These are phyloP conservation scores for Solanum virginianum DNA, from an alignment of 257 asterid genomes.

Conservation along the genomic window DNA sequence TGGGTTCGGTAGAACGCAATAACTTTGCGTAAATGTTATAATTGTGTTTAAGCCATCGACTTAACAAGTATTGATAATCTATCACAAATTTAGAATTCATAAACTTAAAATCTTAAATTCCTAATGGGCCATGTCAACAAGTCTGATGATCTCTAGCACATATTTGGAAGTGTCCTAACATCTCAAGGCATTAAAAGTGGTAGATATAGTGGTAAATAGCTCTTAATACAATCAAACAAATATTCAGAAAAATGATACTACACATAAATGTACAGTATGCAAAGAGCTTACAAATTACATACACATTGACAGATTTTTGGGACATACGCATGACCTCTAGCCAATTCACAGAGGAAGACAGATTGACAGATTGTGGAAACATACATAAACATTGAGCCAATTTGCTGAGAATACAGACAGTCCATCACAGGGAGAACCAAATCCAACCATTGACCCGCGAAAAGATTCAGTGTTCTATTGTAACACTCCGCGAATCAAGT, in stretches of 20 bases:
- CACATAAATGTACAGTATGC: neutral
- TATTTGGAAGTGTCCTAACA: neutral
- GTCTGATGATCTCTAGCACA: neutral
- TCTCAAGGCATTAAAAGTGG: neutral
- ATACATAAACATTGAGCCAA: neutral
- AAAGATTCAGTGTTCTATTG: neutral
- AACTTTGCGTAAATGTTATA: neutral
- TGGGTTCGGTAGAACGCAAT: neutral
- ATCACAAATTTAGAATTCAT: fast-evolving
- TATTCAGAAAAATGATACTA: neutral
- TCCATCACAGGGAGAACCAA: neutral
- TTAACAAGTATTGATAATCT: neutral
- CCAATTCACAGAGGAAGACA: neutral
- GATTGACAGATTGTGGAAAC: neutral
- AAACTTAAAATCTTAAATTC: neutral
- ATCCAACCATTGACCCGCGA: neutral
- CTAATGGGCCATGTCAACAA: neutral
- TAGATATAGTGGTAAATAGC: neutral
- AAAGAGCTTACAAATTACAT: neutral
- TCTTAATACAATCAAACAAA: neutral
- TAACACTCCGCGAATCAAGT: neutral
- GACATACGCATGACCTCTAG: neutral
- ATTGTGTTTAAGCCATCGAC: neutral
- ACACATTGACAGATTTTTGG: neutral
- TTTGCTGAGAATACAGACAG: neutral